A percentile compares a stretch with the other conserved stretches of the same genome.
These are phyloP conservation scores for Trichoderma brevicompactum DNA, from an alignment of 2,329 filamentous ascomycete species.

Conservation along the genomic window DNA sequence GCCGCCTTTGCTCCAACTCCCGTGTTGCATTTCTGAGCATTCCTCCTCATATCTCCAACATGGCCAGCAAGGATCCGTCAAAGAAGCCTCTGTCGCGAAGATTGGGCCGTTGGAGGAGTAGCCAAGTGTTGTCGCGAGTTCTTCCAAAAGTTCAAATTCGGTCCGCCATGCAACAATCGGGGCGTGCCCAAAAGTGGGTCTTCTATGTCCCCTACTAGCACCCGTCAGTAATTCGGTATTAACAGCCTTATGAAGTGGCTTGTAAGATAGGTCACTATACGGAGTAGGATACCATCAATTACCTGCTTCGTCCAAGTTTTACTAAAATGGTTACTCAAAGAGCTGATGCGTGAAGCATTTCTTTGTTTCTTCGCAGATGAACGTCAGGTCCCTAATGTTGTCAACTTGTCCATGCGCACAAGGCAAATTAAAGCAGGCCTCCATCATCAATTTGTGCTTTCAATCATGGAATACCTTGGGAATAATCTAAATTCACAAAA, in stretches of 20 bases:
- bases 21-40: slow-evolving; percentile 44
- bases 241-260: background rate
- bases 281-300: too few species aligned
- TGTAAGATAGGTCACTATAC: background rate
- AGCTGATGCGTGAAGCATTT: too few species aligned
- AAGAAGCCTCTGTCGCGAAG: slow-evolving; percentile 19
- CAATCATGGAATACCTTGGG: background rate
- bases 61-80: slow-evolving; percentile 20
- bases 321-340: too few species aligned
- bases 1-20: slow-evolving; percentile 41
- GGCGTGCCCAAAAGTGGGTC: slow-evolving; percentile 28
- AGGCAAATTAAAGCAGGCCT: too few species aligned
- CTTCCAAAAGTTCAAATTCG: slow-evolving; percentile 27
- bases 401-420: too few species aligned
- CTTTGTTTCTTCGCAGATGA: too few species aligned
- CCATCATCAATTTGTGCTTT: too few species aligned
- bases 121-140: background rate
- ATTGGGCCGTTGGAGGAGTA: slow-evolving; percentile 3
- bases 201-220: background rate
- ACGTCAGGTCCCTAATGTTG: too few species aligned
- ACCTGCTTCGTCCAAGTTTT: too few species aligned
- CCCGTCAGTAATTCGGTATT: too few species aligned
- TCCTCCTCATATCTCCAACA: slow-evolving; percentile 42
- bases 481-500: too few species aligned
- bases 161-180: slow-evolving; percentile 36